Percentiles rank a stretch among this genome's conserved stretches.
Conservation (phyloP, 2,329 filamentous ascomycete genomes). For the Calonectria montana region DNA sequence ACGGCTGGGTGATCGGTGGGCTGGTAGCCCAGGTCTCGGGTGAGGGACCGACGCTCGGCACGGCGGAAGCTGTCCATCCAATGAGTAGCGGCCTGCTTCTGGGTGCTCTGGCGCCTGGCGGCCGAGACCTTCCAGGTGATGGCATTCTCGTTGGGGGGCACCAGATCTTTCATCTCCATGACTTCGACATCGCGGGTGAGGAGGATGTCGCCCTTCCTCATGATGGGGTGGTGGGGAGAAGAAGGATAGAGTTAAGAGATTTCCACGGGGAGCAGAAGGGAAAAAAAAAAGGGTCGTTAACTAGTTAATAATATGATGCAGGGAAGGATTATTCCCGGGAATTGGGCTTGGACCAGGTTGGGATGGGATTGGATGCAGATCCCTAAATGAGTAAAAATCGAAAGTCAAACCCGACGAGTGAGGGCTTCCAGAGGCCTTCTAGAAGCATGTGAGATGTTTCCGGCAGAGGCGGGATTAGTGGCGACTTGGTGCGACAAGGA, state of each 20-base stretch:
- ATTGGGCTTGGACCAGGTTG: not conserved
- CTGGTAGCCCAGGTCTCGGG: conserved; percentile 36
- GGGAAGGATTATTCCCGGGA: not conserved
- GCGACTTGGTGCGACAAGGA: not conserved
- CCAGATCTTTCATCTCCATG: conserved; percentile 24
- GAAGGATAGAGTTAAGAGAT: not conserved
- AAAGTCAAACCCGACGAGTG: not conserved
- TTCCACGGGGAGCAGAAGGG: not conserved
- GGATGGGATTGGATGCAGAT: not conserved
- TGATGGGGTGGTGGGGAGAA: not conserved
- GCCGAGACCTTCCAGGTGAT: conserved; percentile 20
- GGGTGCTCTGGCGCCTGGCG: conserved; percentile 4
- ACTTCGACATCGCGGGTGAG: conserved; percentile 24
- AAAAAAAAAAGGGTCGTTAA: not conserved
- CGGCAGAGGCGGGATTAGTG: not conserved
- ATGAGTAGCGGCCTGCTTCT: not conserved
- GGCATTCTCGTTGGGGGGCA: not conserved
- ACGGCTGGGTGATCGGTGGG: conserved; percentile 22
- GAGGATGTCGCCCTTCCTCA: conserved; percentile 22
- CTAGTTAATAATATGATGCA: not conserved
- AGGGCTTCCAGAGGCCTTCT: not conserved
- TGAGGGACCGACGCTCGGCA: conserved; percentile 24
- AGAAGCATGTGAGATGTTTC: not conserved
- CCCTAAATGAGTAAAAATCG: not conserved
- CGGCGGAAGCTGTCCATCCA: conserved; percentile 30